Evolutionary conservation across 2,329 filamentous ascomycete species (phyloP).

Genomic region (Diaporthe longicolla): DNA sequence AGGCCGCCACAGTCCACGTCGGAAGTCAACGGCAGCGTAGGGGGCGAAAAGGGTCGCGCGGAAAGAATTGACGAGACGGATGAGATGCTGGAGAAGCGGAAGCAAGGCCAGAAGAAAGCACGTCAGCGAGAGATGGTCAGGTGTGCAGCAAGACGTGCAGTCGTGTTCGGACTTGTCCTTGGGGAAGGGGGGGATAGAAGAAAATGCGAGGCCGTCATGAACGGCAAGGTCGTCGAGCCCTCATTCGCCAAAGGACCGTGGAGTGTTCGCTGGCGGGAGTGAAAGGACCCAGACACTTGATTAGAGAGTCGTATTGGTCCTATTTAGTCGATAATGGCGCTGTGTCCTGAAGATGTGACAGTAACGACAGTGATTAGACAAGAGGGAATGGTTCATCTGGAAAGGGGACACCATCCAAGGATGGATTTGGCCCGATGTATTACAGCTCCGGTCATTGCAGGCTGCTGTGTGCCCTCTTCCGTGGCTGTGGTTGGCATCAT

Average conservation of each 20-base stretch:
- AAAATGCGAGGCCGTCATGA: conserved; percentile 72
- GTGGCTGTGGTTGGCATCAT: not conserved
- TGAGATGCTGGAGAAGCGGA: conserved; percentile 63
- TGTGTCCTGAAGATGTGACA: not conserved
- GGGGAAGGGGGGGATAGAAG: conserved; percentile 49
- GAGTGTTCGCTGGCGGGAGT: conserved; percentile 70
- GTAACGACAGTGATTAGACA: not conserved
- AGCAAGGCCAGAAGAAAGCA: conserved; percentile 60
- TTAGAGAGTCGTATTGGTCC: not conserved
- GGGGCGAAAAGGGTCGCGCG: conserved; percentile 68
- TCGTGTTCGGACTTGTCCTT: conserved; percentile 65
- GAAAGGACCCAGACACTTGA: conserved; percentile 8
- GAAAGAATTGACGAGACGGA: conserved; percentile 67
- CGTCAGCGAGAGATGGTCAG: conserved; percentile 71
- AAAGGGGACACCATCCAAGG: not conserved
- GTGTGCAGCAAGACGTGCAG: conserved; percentile 72
- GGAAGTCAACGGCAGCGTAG: conserved; percentile 69
- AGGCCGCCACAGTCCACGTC: conserved; percentile 56
- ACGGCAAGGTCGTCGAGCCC: conserved; percentile 69
- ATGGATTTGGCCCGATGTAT: not conserved
- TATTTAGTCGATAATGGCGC: not conserved
- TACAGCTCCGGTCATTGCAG: too few relatives aligned
- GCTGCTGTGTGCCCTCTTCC: too few relatives aligned
- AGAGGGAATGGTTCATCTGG: not conserved
- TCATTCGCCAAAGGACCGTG: conserved; percentile 74